A percentile compares a stretch with the other conserved stretches of the same genome.
phyloP scores from a whole-genome alignment of 768 basidiomycete genomes.

The Psilocybe azurescens region DNA sequence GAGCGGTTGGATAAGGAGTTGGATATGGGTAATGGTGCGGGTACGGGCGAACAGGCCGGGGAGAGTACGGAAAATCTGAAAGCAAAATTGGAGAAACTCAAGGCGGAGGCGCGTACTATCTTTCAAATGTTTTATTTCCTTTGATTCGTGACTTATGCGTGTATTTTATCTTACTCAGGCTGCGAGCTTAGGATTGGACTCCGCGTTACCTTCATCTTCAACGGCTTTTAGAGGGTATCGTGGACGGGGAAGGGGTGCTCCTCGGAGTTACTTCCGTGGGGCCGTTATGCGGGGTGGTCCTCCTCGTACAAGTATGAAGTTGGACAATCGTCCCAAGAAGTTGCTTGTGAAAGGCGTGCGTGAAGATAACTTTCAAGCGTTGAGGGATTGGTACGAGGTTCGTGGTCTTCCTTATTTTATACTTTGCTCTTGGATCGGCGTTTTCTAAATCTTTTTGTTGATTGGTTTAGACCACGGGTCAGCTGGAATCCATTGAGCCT shows the following conservation, averaged over 20 bases:
- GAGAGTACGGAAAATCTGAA: slow-evolving; percentile 72
- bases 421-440: not conserved
- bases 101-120: slow-evolving; percentile 67
- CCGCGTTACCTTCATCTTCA: slow-evolving; percentile 43
- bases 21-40: slow-evolving; percentile 61
- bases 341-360: slow-evolving; percentile 73
- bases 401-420: slow-evolving; percentile 12
- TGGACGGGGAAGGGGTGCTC: slow-evolving; percentile 64
- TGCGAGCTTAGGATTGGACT: slow-evolving; percentile 73
- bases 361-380: slow-evolving; percentile 54
- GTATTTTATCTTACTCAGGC: slow-evolving; percentile 48
- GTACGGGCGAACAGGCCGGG: slow-evolving; percentile 30
- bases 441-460: slow-evolving; percentile 10
- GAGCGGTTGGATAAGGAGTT: slow-evolving; percentile 84
- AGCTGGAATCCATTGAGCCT: slow-evolving; percentile 67
- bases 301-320: slow-evolving; percentile 78
- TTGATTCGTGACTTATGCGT: too few species aligned
- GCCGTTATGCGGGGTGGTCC: slow-evolving; percentile 65
- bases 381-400: slow-evolving; percentile 89
- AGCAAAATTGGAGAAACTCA: slow-evolving; percentile 76
- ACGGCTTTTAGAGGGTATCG: slow-evolving; percentile 68
- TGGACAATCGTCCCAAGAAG: slow-evolving; percentile 89
- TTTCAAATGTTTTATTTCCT: not conserved
- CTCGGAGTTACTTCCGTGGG: slow-evolving; percentile 65
- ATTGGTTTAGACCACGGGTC: slow-evolving; percentile 61